Conservation (phyloP, 148 eudicot species). For the Cornus suecica region DNA sequence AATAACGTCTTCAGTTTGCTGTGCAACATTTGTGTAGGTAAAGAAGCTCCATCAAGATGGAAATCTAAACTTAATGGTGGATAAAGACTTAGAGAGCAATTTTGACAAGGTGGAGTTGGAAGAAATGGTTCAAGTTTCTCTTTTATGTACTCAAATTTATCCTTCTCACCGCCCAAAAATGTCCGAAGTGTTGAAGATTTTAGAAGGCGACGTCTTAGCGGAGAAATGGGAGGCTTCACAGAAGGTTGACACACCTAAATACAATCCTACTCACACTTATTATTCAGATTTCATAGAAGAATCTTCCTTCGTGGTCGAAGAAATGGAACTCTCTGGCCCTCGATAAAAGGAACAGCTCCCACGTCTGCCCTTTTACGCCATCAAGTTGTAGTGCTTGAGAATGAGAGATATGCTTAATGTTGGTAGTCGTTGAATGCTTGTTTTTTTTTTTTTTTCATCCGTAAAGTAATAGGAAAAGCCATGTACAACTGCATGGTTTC, state of each 20-base stretch:
- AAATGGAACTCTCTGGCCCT: conserved; percentile 92
- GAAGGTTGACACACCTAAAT: conserved; percentile 61
- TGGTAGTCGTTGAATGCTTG: conserved; percentile 20
- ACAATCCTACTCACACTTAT: conserved; percentile 50
- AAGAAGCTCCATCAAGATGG: conserved; percentile 83
- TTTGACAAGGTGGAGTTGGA: conserved; percentile 65
- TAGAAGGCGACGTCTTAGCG: conserved; percentile 84
- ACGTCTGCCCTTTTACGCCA: neutral
- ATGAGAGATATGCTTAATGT: conserved; percentile 10
- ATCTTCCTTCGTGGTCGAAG: conserved; percentile 79
- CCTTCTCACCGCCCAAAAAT: conserved; percentile 84
- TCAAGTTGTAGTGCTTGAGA: neutral
- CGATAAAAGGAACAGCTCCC: conserved; percentile 32
- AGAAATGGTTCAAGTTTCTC: conserved; percentile 88
- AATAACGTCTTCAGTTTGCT: neutral
- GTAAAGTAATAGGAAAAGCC: conserved; percentile 8
- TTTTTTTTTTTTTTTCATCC: conserved; percentile 12
- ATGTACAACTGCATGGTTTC: conserved; percentile 15
- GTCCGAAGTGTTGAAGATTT: conserved; percentile 79
- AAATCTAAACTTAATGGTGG: conserved; percentile 67
- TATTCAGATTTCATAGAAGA: conserved; percentile 88
- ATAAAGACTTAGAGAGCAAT: conserved; percentile 62
- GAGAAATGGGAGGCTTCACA: conserved; percentile 93
- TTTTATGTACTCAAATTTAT: conserved; percentile 77
- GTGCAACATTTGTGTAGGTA: conserved; percentile 41